A percentile compares a stretch with the other conserved stretches of the same genome.
These are phyloP conservation scores for Aspergillus alliaceus DNA, from an alignment of 2,329 filamentous ascomycete genomes.

Conservation along the genomic window DNA sequence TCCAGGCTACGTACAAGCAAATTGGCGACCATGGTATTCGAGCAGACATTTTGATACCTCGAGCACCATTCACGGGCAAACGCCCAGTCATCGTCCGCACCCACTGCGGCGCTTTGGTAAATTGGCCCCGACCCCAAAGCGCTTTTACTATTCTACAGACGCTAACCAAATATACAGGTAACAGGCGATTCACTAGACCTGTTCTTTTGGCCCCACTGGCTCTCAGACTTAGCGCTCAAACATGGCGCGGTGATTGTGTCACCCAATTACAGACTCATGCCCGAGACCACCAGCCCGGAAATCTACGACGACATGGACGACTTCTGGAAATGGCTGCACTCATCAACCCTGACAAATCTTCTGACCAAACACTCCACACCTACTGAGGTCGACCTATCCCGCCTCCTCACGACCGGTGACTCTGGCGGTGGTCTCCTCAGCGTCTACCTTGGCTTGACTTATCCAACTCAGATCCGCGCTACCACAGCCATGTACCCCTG, in stretches of 20 bases:
- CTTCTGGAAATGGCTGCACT: conserved; percentile 50
- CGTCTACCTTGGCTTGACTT: conserved; percentile 25
- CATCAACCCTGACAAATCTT: conserved; percentile 6
- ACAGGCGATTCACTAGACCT: conserved; percentile 1
- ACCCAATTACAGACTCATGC: conserved; percentile 54
- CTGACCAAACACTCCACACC: conserved; percentile 13
- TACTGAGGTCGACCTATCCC: conserved; percentile 23
- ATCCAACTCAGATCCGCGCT: conserved; percentile 31
- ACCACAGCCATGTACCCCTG: conserved; percentile 34
- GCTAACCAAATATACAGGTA: neutral
- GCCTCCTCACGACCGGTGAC: conserved; percentile 29
- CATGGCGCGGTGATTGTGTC: conserved; percentile 48
- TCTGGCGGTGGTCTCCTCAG: conserved; percentile 34
- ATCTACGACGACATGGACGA: conserved; percentile 50
- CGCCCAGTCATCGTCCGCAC: neutral
- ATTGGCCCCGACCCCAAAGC: neutral
- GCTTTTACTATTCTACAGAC: neutral
- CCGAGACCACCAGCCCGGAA: conserved; percentile 48
- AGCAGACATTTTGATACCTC: neutral
- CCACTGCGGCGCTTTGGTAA: neutral
- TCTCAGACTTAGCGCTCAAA: conserved; percentile 40
- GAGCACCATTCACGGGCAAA: neutral
- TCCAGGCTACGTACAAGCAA: neutral
- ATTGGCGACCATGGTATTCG: neutral
- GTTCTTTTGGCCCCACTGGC: conserved; percentile 33